Evolutionary conservation across 2,329 filamentous ascomycete species (phyloP).

Genomic region (Fusarium ambrosium): DNA sequence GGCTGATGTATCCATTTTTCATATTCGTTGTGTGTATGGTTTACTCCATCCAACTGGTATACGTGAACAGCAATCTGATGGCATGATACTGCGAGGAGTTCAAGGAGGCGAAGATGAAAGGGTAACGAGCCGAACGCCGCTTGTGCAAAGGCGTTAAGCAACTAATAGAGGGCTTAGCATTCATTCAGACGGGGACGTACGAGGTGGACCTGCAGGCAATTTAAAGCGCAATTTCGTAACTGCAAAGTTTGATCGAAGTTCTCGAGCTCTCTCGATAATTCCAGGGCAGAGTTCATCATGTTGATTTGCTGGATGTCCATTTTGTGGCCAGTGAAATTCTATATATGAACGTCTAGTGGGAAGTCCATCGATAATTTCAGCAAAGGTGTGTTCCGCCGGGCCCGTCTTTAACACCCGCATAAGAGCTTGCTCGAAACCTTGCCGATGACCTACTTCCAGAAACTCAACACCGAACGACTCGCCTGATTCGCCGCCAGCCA

Average conservation of each 20-base stretch:
- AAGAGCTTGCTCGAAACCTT: background rate
- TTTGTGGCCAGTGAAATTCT: constrained; percentile 1
- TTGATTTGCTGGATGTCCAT: constrained; percentile 6
- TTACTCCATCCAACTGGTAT: background rate
- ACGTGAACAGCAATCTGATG: background rate
- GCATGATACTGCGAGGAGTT: constrained; percentile 4
- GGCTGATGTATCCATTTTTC: constrained; percentile 4
- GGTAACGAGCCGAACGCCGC: background rate
- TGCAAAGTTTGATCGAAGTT: background rate
- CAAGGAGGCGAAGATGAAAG: constrained; percentile 7
- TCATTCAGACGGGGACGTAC: background rate
- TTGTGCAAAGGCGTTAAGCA: background rate
- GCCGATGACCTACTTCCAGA: background rate
- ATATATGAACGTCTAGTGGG: background rate
- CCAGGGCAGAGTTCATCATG: background rate
- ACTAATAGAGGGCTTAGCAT: background rate
- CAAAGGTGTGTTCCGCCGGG: background rate
- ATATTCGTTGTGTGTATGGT: constrained; percentile 4
- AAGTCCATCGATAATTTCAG: constrained; percentile 14
- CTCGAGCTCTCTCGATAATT: background rate
- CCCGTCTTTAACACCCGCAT: background rate
- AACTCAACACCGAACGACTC: background rate
- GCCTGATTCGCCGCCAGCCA: background rate
- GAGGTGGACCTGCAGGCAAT: background rate
- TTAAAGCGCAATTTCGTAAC: background rate